Evolutionary conservation across 257 asterid genomes (phyloP), one percentile per base, ranked within the genome.

Genomic region (Sherardia arvensis): DNA sequence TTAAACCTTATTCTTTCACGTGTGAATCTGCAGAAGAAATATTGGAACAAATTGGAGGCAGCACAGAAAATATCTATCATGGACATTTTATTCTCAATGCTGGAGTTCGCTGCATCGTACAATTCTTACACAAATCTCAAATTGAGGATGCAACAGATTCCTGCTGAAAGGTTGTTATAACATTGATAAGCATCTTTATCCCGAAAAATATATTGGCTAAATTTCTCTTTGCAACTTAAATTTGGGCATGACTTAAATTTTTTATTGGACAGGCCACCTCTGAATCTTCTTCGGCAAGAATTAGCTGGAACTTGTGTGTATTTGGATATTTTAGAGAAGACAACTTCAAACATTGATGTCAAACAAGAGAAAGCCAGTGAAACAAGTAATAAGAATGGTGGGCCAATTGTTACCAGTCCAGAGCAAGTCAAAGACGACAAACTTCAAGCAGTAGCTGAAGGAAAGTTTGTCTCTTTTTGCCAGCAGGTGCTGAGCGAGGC

Each of bases 241-340:
- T 67, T 26, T 54, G 57, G 40, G 34, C 40, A 53, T 68, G 56
- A 59, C 51, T 23, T 8, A 15, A 64, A 58, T 58, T 74, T 75
- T 61, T 73, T 69, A 61, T 68, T 74, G 75, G 58, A 65, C 81
- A 93, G 99, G 83, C 96, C 90, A 64, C 95, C 97, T 4, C 78
- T 81, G 75, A 93, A 93, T 81, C 99, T 93, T 85, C 96, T 93
- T 58, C 99, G 99, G 61, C 99, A 93, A 77, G 99, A 93, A 77
- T 74, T 93, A 72, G 86, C 95, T 71, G 99, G 95, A 71, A 87
- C 99, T 5, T 81, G 87, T 80, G 83, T 93, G 79, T 93, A 93
- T 77, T 78, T 93, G 66, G 95, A 89, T 79, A 80, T 93, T 73
- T 87, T 93, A 71, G 97, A 93, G 66, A 90, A 90, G 86, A 66